Conservation (phyloP, 1,139 yeast species). For the Diutina siamensis region DNA sequence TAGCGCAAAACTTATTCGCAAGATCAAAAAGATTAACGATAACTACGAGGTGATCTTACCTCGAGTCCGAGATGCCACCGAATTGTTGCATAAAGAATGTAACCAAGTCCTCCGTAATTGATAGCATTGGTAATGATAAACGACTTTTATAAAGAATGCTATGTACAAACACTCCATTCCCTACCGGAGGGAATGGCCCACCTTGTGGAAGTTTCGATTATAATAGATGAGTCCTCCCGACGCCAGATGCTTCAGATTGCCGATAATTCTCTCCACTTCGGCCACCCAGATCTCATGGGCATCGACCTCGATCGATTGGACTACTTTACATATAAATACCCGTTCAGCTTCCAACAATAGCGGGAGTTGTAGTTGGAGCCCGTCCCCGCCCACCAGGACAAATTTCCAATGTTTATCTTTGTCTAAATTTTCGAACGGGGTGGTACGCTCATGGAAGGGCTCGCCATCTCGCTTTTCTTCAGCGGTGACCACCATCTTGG, state of each 20-base stretch:
- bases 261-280: background rate
- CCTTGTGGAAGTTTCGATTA: constrained; percentile 45
- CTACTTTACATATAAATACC: constrained; percentile 1
- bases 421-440: constrained; percentile 34
- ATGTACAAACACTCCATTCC: too few relatives aligned
- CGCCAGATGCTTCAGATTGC: constrained; percentile 3
- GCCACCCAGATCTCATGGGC: constrained; percentile 5
- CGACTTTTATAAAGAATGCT: too few relatives aligned
- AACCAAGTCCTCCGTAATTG: constrained; percentile 2
- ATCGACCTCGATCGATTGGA: background rate
- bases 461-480: constrained; percentile 21
- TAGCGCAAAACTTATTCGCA: constrained; percentile 18
- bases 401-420: constrained; percentile 15
- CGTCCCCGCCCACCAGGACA: constrained; percentile 11
- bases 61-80: constrained; percentile 17
- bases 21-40: constrained; percentile 23
- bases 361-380: background rate
- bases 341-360: background rate
- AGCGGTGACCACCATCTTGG: constrained; percentile 8
- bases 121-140: background rate
- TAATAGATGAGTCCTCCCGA: constrained; percentile 56
- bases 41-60: constrained; percentile 29
- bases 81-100: constrained; percentile 10
- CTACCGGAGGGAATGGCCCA: constrained; percentile 33
- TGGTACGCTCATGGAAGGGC: constrained; percentile 33